Percentiles rank a stretch among this genome's conserved stretches.
Evolutionary conservation across 176 grass and related monocot species (phyloP).

Genomic region (Ananas comosus): DNA sequence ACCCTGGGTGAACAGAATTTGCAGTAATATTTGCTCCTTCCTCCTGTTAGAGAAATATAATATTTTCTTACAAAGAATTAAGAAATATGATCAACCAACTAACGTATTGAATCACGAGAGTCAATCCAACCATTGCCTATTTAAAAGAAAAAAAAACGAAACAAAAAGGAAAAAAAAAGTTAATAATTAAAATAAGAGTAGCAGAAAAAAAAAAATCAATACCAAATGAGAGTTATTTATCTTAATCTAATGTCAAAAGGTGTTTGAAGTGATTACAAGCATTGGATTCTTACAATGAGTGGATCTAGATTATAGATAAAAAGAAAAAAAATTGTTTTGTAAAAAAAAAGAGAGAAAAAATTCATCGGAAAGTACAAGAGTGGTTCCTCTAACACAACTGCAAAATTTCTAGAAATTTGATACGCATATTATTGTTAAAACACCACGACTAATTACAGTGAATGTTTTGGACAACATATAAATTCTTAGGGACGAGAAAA

Average conservation of each 20-base stretch:
- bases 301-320: no score
- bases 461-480: not conserved
- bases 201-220: not conserved
- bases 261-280: not conserved
- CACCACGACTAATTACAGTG: not conserved
- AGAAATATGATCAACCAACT: no score
- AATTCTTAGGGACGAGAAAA: not conserved
- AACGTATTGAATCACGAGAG: no score
- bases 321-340: no score
- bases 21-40: constrained; percentile 75
- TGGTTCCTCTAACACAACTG: no score
- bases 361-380: no score
- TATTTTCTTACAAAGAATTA: no score
- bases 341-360: no score
- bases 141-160: not conserved
- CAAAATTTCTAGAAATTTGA: no score
- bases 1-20: constrained; percentile 86
- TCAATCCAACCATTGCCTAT: no score
- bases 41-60: constrained; percentile 40
- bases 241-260: not conserved
- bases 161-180: not conserved
- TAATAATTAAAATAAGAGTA: not conserved
- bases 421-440: no score
- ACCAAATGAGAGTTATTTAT: not conserved
- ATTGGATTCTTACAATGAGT: no score